phyloP scores from a whole-genome alignment of 2,329 filamentous ascomycete genomes.

The Colletotrichum trifolii region DNA sequence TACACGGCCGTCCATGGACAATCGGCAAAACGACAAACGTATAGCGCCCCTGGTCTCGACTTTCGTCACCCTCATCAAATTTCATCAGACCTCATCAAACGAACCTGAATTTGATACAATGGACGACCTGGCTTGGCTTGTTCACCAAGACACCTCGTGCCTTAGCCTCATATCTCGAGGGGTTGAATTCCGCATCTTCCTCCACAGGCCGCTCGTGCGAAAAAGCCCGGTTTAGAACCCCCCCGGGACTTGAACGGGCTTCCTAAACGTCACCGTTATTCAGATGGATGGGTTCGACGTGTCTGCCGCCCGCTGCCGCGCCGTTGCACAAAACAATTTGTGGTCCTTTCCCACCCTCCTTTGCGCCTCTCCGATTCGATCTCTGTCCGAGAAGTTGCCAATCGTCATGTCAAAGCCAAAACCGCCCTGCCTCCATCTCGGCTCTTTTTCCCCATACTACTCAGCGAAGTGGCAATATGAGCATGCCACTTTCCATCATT shows the following conservation, averaged over 20 bases:
- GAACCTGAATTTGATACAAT: constrained; percentile 21
- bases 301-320: constrained; percentile 21
- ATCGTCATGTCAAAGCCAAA: constrained; percentile 23
- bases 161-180: not conserved
- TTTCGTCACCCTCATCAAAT: constrained; percentile 1
- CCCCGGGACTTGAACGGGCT: constrained; percentile 11
- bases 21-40: no score
- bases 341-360: not conserved
- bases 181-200: constrained; percentile 6
- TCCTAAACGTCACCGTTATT: constrained; percentile 31
- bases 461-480: no score
- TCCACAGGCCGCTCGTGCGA: constrained; percentile 23
- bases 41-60: not conserved
- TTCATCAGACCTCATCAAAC: not conserved
- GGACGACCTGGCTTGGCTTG: not conserved
- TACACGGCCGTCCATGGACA: no score
- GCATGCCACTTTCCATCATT: no score
- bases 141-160: not conserved
- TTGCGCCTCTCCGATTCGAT: constrained; percentile 26
- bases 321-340: constrained; percentile 9
- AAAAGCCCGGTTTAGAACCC: constrained; percentile 17
- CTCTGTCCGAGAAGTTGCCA: constrained; percentile 4
- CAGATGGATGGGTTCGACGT: constrained; percentile 31
- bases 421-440: constrained; percentile 1
- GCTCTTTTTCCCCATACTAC: not conserved